A percentile compares a stretch with the other conserved stretches of the same genome.
These are phyloP conservation scores for Microthlaspi erraticum DNA, from an alignment of 345 rosid genomes.

Conservation along the genomic window DNA sequence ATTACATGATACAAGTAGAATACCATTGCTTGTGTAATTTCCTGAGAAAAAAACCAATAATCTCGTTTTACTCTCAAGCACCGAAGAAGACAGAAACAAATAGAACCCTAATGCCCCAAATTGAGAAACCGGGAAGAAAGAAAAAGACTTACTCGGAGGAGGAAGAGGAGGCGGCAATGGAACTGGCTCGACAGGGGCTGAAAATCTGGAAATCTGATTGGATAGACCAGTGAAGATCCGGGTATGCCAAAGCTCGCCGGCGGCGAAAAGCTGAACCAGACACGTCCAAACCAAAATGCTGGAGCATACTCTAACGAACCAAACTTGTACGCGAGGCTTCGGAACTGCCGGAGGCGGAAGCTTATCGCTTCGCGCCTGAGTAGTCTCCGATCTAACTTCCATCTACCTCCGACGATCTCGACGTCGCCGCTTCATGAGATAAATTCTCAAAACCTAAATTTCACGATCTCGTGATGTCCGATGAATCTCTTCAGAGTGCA, in stretches of 20 bases:
- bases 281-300: conserved; percentile 97
- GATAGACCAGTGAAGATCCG: conserved; percentile 59
- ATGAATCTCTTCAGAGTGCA: neutral
- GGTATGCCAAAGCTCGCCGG: conserved; percentile 87
- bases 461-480: conserved; percentile 17
- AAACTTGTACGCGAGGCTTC: conserved; percentile 72
- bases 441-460: conserved; percentile 10
- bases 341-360: conserved; percentile 58
- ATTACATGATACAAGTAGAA: conserved; percentile 83
- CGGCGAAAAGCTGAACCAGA: conserved; percentile 87
- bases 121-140: neutral
- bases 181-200: conserved; percentile 44
- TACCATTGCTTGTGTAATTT: conserved; percentile 82
- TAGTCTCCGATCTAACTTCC: conserved; percentile 84
- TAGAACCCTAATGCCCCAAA: conserved; percentile 7
- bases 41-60: conserved; percentile 49
- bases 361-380: conserved; percentile 67
- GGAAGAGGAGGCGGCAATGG: conserved; percentile 59
- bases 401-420: conserved; percentile 61
- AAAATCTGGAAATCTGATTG: conserved; percentile 52
- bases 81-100: conserved; percentile 1
- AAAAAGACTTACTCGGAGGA: conserved; percentile 55
- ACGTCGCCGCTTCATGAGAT: conserved; percentile 77
- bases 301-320: conserved; percentile 88
- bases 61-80: neutral